phyloP scores from a whole-genome alignment of 1,139 yeast genomes.

The Candida buenavistaensis region DNA sequence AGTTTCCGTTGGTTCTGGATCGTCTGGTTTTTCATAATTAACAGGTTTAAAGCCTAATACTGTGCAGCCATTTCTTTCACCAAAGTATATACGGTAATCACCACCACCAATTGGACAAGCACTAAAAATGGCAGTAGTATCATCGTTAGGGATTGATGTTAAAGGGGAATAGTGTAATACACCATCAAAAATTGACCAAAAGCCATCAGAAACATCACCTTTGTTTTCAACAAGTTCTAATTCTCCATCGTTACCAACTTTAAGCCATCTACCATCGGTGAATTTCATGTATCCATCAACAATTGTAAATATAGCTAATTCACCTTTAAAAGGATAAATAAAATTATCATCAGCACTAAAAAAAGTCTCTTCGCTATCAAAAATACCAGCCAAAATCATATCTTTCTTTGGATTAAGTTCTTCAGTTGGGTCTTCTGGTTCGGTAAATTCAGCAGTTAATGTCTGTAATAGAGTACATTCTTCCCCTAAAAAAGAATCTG shows the following conservation, averaged over 20 bases:
- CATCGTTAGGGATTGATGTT: background rate
- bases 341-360: background rate
- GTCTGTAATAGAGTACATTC: no score
- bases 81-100: background rate
- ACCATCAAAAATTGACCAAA: background rate
- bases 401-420: background rate
- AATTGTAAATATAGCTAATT: background rate
- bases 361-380: background rate
- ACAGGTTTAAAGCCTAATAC: background rate
- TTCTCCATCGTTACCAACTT: background rate
- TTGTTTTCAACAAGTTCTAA: background rate
- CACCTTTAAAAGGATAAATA: background rate
- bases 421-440: background rate
- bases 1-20: conserved; percentile 2
- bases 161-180: no score
- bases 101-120: background rate
- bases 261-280: background rate
- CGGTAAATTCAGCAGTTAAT: no score
- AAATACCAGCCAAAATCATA: background rate
- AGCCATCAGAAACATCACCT: background rate
- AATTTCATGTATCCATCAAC: background rate
- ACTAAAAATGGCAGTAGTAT: background rate
- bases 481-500: no score
- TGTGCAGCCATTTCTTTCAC: background rate
- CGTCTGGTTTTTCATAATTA: background rate